Percentiles rank a stretch among this genome's conserved stretches.
These are phyloP conservation scores for Buddleja alternifolia DNA, from an alignment of 257 asterid genomes.

Conservation along the genomic window DNA sequence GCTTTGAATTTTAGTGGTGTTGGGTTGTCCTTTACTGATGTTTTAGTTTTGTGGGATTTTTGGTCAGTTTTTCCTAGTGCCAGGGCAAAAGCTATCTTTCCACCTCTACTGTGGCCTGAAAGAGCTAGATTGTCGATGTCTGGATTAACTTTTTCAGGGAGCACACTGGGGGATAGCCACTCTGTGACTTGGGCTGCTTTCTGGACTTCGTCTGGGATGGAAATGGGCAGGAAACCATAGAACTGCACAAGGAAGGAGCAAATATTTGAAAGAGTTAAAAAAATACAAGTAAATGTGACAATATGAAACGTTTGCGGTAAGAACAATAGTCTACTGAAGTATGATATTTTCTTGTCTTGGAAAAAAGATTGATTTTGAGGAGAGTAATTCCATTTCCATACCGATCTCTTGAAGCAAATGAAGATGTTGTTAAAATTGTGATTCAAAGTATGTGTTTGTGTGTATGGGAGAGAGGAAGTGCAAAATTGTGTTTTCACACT, in stretches of 20 bases:
- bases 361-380: too few species aligned
- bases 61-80: slow-evolving; percentile 30
- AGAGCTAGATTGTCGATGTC: slow-evolving; percentile 42
- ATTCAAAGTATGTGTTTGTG: too few species aligned
- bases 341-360: too few species aligned
- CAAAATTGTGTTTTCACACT: too few species aligned
- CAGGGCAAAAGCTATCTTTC: slow-evolving; percentile 47
- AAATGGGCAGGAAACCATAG: neutral
- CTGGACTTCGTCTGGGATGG: slow-evolving; percentile 33
- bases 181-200: slow-evolving; percentile 39
- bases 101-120: slow-evolving; percentile 60
- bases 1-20: slow-evolving; percentile 43
- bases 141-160: slow-evolving; percentile 37
- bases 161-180: slow-evolving; percentile 41
- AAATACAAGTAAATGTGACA: neutral
- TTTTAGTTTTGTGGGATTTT: neutral
- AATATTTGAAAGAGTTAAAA: too few species aligned
- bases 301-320: too few species aligned
- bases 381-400: too few species aligned
- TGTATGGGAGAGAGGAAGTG: too few species aligned
- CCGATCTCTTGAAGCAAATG: too few species aligned
- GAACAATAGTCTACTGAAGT: too few species aligned
- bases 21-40: neutral
- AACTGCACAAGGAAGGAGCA: slow-evolving; percentile 32
- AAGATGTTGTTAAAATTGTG: too few species aligned